Evolutionary conservation across 176 grass and related monocot genomes (phyloP), one percentile per base, ranked within the genome.

Genomic region (Pontederia paniculata): DNA sequence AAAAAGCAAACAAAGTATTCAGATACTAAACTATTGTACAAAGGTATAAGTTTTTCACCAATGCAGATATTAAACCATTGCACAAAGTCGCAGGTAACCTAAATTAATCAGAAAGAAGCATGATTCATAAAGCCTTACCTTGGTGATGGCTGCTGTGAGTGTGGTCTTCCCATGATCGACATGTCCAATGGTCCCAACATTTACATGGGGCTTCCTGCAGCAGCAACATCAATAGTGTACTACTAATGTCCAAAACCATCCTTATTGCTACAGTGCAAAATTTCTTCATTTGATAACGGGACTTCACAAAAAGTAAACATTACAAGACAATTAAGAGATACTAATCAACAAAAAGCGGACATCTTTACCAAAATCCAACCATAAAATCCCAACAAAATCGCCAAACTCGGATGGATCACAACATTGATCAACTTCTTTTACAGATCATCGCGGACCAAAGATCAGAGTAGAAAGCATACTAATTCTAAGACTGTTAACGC

Each of bases 101-200:
- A 21, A 42, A 14, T 23, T 23, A 52, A 42, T 41, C 5, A 12
- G 52, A 53, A 53, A 42, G 6, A 14, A 43, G 13, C 12, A 2
- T 23, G 15, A 66, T 5, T 50, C 12, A 18, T 42, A 14, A 19
- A 42, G 16, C 15, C n/a, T 21, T 57, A 97, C 93, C 86, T 79
- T 98, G 22, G 93, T 98, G 63, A 98, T 98, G 5, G 86, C 83
- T 9, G 93, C 93, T n/a, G 93, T 98, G 16, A 98, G 86, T 1
- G 93, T 91, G 43, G 86, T 98, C 44, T 98, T 98, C 20, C 93
- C 86, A 52, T 98, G 93, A 77, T 98, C 83, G 18, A 91, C 93
- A 54, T 98, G 93, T 6, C 93, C 93, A 54, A 98, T 98, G 53
- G 93, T 98, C 20, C 86, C 93, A 44, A 91, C 86, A 67, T 91